Evolutionary conservation across 108 stramenopile genomes (phyloP).

Genomic region (Cyclotella atomus): DNA sequence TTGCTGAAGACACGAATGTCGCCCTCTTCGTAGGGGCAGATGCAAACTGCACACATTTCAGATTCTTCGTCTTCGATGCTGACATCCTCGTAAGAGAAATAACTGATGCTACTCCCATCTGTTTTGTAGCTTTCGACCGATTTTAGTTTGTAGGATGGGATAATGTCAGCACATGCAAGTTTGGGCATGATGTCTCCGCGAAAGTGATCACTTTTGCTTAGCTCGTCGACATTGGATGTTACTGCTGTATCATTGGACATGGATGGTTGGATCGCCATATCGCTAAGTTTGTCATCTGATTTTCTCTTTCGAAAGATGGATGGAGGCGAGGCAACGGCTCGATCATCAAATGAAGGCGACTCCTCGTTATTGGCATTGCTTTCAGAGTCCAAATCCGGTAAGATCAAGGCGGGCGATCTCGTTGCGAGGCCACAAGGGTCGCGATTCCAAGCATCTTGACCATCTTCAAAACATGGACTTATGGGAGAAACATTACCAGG

Average conservation of each 20-base stretch:
- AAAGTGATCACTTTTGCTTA: not conserved
- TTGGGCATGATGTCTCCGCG: not conserved
- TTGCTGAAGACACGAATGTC: conserved; percentile 40
- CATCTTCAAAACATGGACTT: not conserved
- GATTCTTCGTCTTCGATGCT: conserved; percentile 40
- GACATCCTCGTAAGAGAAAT: conserved; percentile 41
- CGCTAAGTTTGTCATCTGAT: not conserved
- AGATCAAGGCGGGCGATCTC: not conserved
- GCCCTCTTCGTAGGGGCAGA: conserved; percentile 41
- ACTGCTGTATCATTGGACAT: conserved; percentile 36
- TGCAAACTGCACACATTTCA: conserved; percentile 47
- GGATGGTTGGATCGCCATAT: conserved; percentile 11
- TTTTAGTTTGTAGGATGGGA: conserved; percentile 9
- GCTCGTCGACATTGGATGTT: conserved; percentile 34
- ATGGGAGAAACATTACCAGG: conserved; percentile 1
- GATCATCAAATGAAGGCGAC: conserved; percentile 1
- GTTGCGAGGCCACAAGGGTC: not conserved
- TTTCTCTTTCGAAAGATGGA: conserved; percentile 24
- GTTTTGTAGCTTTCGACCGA: conserved; percentile 23
- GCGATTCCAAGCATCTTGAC: not conserved
- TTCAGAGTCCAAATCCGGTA: not conserved
- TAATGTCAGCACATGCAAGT: not conserved
- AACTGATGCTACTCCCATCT: conserved; percentile 36
- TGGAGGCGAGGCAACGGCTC: not conserved
- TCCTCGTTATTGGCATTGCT: not conserved